Evolutionary conservation across 2,329 filamentous ascomycete species (phyloP).

Genomic region (Boeremia exigua): DNA sequence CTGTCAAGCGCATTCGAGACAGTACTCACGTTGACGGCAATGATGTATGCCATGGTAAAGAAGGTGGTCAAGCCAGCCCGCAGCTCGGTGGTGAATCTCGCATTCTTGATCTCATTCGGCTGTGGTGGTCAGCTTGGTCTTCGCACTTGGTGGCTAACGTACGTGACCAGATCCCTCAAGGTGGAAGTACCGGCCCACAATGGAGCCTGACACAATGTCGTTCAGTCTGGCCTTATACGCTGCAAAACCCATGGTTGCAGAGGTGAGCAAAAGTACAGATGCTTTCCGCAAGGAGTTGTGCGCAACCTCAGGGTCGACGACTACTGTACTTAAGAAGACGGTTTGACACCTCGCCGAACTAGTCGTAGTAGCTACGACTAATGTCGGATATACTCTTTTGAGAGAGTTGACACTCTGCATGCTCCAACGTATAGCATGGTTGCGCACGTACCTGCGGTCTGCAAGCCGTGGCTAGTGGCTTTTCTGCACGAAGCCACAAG

Average conservation of each 20-base stretch:
- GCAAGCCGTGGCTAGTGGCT: conserved; percentile 17
- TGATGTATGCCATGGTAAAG: conserved; percentile 63
- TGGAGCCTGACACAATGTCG: conserved; percentile 39
- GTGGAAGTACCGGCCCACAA: conserved; percentile 63
- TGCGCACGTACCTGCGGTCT: conserved; percentile 12
- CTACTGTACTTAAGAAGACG: conserved; percentile 15
- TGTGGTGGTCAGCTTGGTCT: conserved; percentile 42
- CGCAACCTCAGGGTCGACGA: conserved; percentile 9
- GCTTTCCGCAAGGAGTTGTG: conserved; percentile 10
- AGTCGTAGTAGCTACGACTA: conserved; percentile 15
- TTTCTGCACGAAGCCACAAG: conserved; percentile 13
- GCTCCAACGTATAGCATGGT: conserved; percentile 9
- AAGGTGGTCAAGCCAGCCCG: conserved; percentile 80
- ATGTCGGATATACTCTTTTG: conserved; percentile 16
- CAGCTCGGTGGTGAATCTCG: conserved; percentile 82
- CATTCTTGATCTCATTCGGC: conserved; percentile 74
- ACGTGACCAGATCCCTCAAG: conserved; percentile 85
- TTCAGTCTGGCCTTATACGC: conserved; percentile 33
- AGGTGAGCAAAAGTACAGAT: background rate
- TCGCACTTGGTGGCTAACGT: conserved; percentile 49
- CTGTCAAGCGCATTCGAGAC: conserved; percentile 39
- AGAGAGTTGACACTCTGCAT: conserved; percentile 14
- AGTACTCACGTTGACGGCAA: conserved; percentile 62
- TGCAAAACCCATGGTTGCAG: conserved; percentile 15
- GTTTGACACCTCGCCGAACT: conserved; percentile 17